These are phyloP conservation scores for Mycena pura DNA, from an alignment of 768 basidiomycete genomes.

Conservation along the genomic window DNA sequence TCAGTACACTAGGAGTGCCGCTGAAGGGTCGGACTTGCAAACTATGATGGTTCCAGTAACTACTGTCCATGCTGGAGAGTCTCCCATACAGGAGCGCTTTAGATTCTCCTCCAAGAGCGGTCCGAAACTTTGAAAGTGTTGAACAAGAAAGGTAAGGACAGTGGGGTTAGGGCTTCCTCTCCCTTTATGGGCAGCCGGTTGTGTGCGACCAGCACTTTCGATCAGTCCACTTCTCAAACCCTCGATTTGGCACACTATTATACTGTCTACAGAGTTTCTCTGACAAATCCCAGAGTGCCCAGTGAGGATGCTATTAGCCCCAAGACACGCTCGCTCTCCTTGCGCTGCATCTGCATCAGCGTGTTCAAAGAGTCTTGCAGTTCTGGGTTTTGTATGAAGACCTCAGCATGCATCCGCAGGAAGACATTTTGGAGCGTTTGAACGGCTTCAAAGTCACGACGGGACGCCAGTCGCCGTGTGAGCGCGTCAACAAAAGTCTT, in stretches of 20 bases:
- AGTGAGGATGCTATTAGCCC: conserved; percentile 77
- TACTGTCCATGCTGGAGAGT: conserved; percentile 43
- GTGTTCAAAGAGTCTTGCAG: conserved; percentile 60
- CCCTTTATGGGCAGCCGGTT: too few species aligned
- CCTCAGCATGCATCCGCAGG: conserved; percentile 83
- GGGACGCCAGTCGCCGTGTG: conserved; percentile 72
- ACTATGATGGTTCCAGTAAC: conserved; percentile 65
- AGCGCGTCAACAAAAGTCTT: conserved; percentile 77
- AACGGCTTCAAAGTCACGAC: conserved; percentile 93
- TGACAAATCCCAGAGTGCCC: conserved; percentile 78
- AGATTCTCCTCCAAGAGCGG: too few species aligned
- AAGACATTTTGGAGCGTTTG: conserved; percentile 89
- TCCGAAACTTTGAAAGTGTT: too few species aligned
- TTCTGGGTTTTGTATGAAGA: conserved; percentile 75
- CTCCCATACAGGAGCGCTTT: conserved; percentile 15
- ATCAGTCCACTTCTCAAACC: too few species aligned
- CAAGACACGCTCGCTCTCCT: conserved; percentile 79
- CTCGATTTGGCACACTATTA: too few species aligned
- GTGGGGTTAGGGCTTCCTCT: too few species aligned
- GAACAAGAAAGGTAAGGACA: too few species aligned
- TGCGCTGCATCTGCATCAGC: conserved; percentile 69
- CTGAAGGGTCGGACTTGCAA: conserved; percentile 80
- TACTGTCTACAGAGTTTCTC: conserved; percentile 61
- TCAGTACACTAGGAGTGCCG: too few species aligned
- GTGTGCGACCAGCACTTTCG: too few species aligned